Evolutionary conservation across 148 eudicot species (phyloP).

Genomic region (Vaccinium corymbosum): DNA sequence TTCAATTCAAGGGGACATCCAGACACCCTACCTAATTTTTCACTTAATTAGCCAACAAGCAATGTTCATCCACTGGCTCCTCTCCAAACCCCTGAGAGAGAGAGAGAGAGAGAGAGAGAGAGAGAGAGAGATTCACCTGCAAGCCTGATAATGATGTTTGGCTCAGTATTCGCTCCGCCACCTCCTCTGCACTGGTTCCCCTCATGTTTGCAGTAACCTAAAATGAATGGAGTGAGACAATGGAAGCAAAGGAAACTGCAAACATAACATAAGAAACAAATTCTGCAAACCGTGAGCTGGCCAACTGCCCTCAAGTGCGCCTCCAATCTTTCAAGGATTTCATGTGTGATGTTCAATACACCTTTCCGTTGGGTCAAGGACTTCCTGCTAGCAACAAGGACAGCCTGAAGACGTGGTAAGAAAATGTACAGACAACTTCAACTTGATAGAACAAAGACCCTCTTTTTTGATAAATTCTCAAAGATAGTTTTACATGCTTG

Average conservation of each 20-base stretch:
- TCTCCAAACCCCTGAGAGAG: background rate
- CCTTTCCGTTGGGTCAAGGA: conserved; percentile 60
- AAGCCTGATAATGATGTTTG: conserved; percentile 77
- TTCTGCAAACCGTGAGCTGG: conserved; percentile 68
- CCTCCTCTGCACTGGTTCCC: conserved; percentile 85
- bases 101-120: background rate
- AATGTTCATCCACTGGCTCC: background rate
- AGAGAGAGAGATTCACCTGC: conserved; percentile 47
- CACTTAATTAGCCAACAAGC: background rate
- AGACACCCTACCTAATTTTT: background rate
- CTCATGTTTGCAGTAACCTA: conserved; percentile 97
- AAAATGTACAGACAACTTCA: conserved; percentile 2
- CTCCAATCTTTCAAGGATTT: conserved; percentile 92
- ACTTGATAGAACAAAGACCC: conserved; percentile 7
- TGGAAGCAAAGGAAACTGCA: conserved; percentile 14
- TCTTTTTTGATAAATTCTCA: background rate
- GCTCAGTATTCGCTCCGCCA: conserved; percentile 73
- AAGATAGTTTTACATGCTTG: background rate
- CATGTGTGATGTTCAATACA: conserved; percentile 71
- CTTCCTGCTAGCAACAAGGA: conserved; percentile 88
- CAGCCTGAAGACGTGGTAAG: conserved; percentile 54
- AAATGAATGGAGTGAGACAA: conserved; percentile 15
- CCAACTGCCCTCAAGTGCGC: conserved; percentile 80
- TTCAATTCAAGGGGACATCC: background rate
- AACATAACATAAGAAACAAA: conserved; percentile 2